A percentile compares a stretch with the other conserved stretches of the same genome.
Evolutionary conservation across 2,329 filamentous ascomycete genomes (phyloP).

Genomic region (Didymella keratinophila): DNA sequence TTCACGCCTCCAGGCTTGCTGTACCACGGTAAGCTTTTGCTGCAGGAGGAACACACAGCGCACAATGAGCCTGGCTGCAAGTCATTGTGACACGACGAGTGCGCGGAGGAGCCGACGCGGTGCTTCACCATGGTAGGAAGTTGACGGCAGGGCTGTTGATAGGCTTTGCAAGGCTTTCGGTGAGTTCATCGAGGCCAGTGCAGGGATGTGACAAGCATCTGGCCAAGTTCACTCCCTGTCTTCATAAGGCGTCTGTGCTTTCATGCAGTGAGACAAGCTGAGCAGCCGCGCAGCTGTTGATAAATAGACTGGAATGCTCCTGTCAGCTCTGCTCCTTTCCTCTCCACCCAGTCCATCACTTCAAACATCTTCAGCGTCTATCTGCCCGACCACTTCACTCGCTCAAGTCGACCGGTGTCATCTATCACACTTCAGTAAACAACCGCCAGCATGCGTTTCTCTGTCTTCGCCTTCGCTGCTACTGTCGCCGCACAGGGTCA

Average conservation of each 20-base stretch:
- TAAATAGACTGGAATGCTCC: constrained; percentile 28
- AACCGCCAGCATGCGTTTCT: constrained; percentile 45
- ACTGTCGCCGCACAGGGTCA: constrained; percentile 41
- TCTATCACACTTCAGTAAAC: constrained; percentile 8
- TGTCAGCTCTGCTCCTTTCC: constrained; percentile 17
- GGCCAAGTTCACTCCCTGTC: constrained; percentile 15
- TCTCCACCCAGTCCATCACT: constrained; percentile 12
- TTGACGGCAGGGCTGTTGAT: constrained; percentile 5
- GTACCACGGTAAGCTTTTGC: constrained; percentile 8
- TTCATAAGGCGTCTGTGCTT: constrained; percentile 10
- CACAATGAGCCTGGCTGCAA: constrained; percentile 6
- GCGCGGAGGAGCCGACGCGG: constrained; percentile 4
- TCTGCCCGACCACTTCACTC: constrained; percentile 1
- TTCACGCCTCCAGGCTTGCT: constrained; percentile 7
- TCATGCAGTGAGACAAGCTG: constrained; percentile 20
- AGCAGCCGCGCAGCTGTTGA: constrained; percentile 14
- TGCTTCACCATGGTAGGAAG: constrained; percentile 6
- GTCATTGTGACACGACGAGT: constrained; percentile 11
- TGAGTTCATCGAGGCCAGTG: constrained; percentile 1
- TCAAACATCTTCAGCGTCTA: constrained; percentile 1
- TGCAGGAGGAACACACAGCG: not conserved
- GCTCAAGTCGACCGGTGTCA: constrained; percentile 18
- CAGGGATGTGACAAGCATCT: constrained; percentile 2
- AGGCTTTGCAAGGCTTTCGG: constrained; percentile 13
- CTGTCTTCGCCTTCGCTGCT: constrained; percentile 40